Evolutionary conservation across 306 rosid species (phyloP), one percentile per base, ranked within the genome.

Genomic region (Trifolium dubium): DNA sequence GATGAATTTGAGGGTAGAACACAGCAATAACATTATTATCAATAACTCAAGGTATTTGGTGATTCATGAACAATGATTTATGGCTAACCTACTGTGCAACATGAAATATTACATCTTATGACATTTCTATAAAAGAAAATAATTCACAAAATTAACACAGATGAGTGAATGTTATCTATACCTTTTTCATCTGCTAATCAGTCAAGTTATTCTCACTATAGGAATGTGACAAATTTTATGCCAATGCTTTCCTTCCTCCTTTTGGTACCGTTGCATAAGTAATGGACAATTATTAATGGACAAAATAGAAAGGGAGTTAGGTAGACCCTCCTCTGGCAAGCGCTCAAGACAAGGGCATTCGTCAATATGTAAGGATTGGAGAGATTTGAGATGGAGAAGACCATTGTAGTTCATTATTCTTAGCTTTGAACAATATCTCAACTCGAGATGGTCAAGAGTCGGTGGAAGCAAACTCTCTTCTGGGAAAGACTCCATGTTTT

Each of bases 371-470:
- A 82, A 39, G 5, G 5, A 0, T 14, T 61, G 15, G 50, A 80
- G 86, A 71, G 49, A 82, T 39, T 58, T 47, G 7, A 79, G 83
- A 10, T 49, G 58, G 43, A 64, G 77, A 40, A 85, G 49, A n/a
- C 81, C 85, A 10, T 8, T 51, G 9, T 4, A 15, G 2, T 85
- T 76, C 7, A 71, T 39, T 4, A 62, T 29, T 39, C 44, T 69
- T 56, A 85, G 67, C 28, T 32, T n/a, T 15, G 40, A 32, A 30
- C 77, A 29, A 49, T 44, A 11, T 44, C 50, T 12, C 50, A 44
- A 4, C n/a, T 44, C 50, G 7, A 44, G 50, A 44, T 44, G 50
- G 50, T 12, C 50, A 44, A 85, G 69, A 37, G 7, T 49, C 0
- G 73, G 18, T 31, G 79, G 79, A 34, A 65, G 67, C n/a, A 75